A percentile compares a stretch with the other conserved stretches of the same genome.
Evolutionary conservation across 2,329 filamentous ascomycete species (phyloP).

Genomic region (Fusarium illudens): DNA sequence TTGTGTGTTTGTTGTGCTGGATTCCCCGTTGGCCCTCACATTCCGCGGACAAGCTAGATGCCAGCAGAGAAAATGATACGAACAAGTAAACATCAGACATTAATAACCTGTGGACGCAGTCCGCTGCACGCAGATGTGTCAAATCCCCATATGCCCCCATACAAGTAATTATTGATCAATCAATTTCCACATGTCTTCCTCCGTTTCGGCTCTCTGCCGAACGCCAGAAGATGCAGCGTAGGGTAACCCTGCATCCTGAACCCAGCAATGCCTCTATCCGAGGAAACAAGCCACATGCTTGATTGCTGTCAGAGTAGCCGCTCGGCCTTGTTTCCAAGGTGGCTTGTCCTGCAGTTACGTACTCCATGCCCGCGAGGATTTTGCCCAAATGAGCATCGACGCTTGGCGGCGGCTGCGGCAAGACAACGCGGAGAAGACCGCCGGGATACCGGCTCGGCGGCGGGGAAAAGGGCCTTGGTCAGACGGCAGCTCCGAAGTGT

Average conservation of each 20-base stretch:
- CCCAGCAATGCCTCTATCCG: neutral
- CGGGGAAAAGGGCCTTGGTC: constrained; percentile 6
- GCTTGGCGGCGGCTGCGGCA: constrained; percentile 15
- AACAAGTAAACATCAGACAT: neutral
- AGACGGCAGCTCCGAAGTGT: constrained; percentile 28
- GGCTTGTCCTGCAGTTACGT: neutral
- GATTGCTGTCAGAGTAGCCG: neutral
- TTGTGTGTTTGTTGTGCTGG: neutral
- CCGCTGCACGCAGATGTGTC: neutral
- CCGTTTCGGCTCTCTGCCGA: neutral
- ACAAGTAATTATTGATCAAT: neutral
- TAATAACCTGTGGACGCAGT: neutral
- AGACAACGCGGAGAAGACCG: neutral
- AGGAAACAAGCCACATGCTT: neutral
- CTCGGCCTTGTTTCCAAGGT: neutral
- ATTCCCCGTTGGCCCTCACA: neutral
- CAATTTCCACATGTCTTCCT: neutral
- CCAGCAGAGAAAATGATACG: neutral
- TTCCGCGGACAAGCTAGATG: neutral
- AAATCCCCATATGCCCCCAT: neutral
- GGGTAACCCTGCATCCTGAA: neutral
- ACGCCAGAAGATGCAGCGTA: neutral
- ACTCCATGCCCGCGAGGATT: neutral
- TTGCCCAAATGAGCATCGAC: neutral
- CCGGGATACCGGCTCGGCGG: constrained; percentile 24